Base-by-base conservation (phyloP, 768 basidiomycete genomes). In the Filobasidium floriforme region DNA sequence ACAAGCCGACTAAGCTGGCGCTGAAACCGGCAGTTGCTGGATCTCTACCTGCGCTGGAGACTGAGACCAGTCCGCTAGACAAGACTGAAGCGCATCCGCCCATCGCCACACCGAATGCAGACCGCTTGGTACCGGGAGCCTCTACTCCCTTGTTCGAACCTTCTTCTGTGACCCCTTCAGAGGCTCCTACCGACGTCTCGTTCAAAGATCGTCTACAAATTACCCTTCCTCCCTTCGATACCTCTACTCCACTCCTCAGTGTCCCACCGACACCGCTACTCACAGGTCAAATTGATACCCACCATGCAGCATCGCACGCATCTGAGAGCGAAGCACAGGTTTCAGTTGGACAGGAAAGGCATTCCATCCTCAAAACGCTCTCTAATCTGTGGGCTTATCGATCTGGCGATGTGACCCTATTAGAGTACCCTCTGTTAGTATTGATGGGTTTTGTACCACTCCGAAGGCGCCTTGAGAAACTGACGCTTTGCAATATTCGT, bases 281-380 rank as follows among this genome's bases (percentile, higher is more conserved):
- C 0, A 73, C 73, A 10, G 76, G 72, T 44, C 71, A 73, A 1
- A 68, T 62, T 1, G 76, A 77, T 41, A 51, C 24, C 28, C 44
- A 49, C 29, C 57, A 40, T 7, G 72, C 71, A n/a, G 60, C 65
- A 32, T 70, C 71, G 19, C 73, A 73, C n/a, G 54, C 71, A 37
- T 78, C 76, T 1, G 81, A 82, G 55, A 79, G 80, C 65, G 81
- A 82, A 64, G 74, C 79, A 68, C 22, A 22, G 12, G 77, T 75
- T 60, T 78, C 79, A 0, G 78, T 82, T 57, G 84, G 85, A 14
- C 80, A 83, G 9, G 88, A 89, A 71, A 82, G 89, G 15, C 81
- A 82, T 62, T 90, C 89, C 0, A 85, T 96, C 67, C 79, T 94
- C 61, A 90, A 89, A 74, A 88, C 91, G 0, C 68, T 92, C 19